These are phyloP conservation scores for Blastobotrys americana DNA, from an alignment of 805 yeast genomes.

Conservation along the genomic window DNA sequence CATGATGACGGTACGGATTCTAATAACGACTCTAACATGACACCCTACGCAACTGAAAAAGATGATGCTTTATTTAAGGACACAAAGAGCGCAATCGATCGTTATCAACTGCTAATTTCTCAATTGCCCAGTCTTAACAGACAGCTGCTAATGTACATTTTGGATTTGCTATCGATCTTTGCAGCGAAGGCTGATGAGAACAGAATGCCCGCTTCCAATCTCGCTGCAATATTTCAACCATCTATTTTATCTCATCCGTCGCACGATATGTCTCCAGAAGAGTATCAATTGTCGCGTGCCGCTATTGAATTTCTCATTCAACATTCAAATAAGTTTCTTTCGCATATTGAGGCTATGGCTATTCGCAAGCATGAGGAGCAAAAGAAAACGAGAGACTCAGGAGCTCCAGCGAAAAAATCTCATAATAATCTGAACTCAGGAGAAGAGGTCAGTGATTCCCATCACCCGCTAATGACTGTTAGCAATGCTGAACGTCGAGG, in stretches of 20 bases:
- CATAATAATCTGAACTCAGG: background rate
- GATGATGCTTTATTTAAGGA: constrained; percentile 12
- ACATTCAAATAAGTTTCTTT: constrained; percentile 71
- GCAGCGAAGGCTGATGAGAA: constrained; percentile 70
- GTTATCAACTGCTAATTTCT: constrained; percentile 62
- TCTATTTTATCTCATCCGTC: constrained; percentile 87
- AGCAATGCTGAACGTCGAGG: background rate
- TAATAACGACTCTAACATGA: background rate
- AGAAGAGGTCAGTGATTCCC: too few species aligned
- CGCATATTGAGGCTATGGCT: constrained; percentile 35
- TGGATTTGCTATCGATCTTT: constrained; percentile 81
- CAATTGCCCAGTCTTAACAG: constrained; percentile 68
- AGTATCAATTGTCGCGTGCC: constrained; percentile 76
- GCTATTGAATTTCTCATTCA: constrained; percentile 86
- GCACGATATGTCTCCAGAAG: constrained; percentile 89
- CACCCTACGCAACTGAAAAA: background rate
- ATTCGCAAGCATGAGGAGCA: constrained; percentile 25
- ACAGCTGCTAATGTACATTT: constrained; percentile 75
- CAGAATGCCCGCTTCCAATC: constrained; percentile 84
- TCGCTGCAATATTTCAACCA: constrained; percentile 96
- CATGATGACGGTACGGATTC: too few species aligned
- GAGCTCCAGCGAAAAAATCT: background rate
- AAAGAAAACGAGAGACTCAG: background rate
- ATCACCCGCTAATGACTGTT: background rate
- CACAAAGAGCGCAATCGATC: constrained; percentile 47